Conservation (phyloP, 805 yeast genomes). For the Metschnikowia dekortorum region DNA sequence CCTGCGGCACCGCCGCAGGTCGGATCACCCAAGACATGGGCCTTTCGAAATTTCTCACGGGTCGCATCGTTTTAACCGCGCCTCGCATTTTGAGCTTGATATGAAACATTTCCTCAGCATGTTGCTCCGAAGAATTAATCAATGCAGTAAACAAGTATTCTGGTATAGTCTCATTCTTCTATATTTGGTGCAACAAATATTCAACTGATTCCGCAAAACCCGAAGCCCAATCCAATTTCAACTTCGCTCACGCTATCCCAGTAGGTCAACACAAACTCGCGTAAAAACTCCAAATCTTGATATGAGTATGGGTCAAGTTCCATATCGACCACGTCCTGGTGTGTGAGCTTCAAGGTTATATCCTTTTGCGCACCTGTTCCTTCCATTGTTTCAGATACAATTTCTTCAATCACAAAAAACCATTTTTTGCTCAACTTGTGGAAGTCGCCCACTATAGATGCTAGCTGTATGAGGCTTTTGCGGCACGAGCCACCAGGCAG, state of each 20-base stretch:
- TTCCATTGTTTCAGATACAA: constrained; percentile 27
- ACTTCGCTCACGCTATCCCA: constrained; percentile 31
- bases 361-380: constrained; percentile 10
- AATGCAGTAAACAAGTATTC: background rate
- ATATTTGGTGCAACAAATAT: background rate
- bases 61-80: background rate
- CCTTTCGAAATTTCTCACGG: background rate
- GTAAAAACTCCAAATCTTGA: constrained; percentile 33
- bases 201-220: constrained; percentile 22
- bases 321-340: constrained; percentile 39
- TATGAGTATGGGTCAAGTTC: constrained; percentile 41
- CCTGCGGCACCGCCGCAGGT: background rate
- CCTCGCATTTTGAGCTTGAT: background rate
- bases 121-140: background rate
- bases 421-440: constrained; percentile 38
- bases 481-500: constrained; percentile 1
- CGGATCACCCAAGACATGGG: background rate
- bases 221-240: constrained; percentile 32
- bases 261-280: constrained; percentile 31
- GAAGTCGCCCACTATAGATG: constrained; percentile 34
- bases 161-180: background rate
- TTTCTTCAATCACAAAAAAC: constrained; percentile 33
- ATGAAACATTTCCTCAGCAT: background rate
- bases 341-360: constrained; percentile 29
- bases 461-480: constrained; percentile 11